Evolutionary conservation across 2,329 filamentous ascomycete species (phyloP).

Genomic region (Lasiodiplodia citricola): DNA sequence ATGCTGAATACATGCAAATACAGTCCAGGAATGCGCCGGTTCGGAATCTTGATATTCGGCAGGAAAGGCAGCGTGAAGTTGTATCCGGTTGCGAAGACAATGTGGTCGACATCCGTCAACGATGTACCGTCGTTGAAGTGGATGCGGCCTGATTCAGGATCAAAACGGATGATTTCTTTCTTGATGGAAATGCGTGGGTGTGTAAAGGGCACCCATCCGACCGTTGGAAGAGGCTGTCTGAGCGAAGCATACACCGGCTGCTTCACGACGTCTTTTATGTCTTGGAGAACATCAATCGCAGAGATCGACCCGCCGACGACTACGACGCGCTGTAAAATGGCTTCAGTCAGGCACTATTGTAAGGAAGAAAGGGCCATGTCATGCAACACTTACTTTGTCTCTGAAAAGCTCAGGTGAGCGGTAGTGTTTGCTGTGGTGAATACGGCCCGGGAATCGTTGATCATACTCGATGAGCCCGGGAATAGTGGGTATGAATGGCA

Average conservation of each 20-base stretch:
- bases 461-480: conserved; percentile 66
- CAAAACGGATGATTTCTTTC: conserved; percentile 23
- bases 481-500: conserved; percentile 70
- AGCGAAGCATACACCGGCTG: conserved; percentile 28
- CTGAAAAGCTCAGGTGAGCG: conserved; percentile 27
- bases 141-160: conserved; percentile 20
- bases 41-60: conserved; percentile 24
- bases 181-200: conserved; percentile 28
- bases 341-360: too few species aligned
- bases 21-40: conserved; percentile 27
- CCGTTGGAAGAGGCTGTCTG: conserved; percentile 22
- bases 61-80: conserved; percentile 29
- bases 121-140: conserved; percentile 28
- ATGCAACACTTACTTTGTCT: conserved; percentile 8
- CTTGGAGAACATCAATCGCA: conserved; percentile 28
- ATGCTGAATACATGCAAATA: conserved; percentile 31
- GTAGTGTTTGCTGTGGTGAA: conserved; percentile 59
- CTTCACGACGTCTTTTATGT: conserved; percentile 25
- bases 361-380: not conserved
- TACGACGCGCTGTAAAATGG: conserved; percentile 23
- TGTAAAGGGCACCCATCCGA: conserved; percentile 27
- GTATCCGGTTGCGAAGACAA: conserved; percentile 30
- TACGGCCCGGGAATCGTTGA: conserved; percentile 61
- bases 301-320: conserved; percentile 30
- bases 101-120: conserved; percentile 26